Evolutionary conservation across 768 basidiomycete genomes (phyloP).

Genomic region (Fomitopsis pulvina): DNA sequence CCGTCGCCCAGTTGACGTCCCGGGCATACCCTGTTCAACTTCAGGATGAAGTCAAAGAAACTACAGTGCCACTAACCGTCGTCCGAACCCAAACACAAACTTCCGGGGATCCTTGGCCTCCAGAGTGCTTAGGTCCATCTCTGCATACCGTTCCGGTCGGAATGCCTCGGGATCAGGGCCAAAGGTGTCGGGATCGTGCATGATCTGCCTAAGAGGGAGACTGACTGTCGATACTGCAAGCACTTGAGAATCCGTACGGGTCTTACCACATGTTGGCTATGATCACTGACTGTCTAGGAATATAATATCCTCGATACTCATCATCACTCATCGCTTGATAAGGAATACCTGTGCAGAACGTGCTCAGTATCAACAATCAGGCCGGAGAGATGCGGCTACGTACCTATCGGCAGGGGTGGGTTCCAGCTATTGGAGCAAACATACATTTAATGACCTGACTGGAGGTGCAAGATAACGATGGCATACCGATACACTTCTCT

Average conservation of each 20-base stretch:
- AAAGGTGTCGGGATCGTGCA: constrained; percentile 3
- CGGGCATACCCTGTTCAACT: no score
- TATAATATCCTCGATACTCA: constrained; percentile 21
- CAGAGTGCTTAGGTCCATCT: constrained; percentile 17
- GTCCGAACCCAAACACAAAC: constrained; percentile 50
- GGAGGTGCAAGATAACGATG: background rate
- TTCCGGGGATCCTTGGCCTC: constrained; percentile 33
- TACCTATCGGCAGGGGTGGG: background rate
- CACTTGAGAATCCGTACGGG: background rate
- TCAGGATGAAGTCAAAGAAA: no score
- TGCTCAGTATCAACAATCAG: no score
- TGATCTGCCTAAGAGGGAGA: constrained; percentile 1
- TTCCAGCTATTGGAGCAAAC: background rate
- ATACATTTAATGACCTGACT: background rate
- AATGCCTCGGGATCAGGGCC: constrained; percentile 10
- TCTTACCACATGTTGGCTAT: constrained; percentile 18
- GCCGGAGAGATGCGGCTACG: background rate
- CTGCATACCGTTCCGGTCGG: constrained; percentile 6
- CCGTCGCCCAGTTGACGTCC: no score
- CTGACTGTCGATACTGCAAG: background rate
- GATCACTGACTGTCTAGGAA: constrained; percentile 20
- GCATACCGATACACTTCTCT: constrained; percentile 22
- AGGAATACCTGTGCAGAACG: constrained; percentile 12
- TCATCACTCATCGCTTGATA: constrained; percentile 18
- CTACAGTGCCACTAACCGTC: no score